A percentile compares a stretch with the other conserved stretches of the same genome.
These are phyloP conservation scores for Lasiosphaeriaceae sp. DNA, from an alignment of 495 filamentous ascomycete species.

Conservation along the genomic window DNA sequence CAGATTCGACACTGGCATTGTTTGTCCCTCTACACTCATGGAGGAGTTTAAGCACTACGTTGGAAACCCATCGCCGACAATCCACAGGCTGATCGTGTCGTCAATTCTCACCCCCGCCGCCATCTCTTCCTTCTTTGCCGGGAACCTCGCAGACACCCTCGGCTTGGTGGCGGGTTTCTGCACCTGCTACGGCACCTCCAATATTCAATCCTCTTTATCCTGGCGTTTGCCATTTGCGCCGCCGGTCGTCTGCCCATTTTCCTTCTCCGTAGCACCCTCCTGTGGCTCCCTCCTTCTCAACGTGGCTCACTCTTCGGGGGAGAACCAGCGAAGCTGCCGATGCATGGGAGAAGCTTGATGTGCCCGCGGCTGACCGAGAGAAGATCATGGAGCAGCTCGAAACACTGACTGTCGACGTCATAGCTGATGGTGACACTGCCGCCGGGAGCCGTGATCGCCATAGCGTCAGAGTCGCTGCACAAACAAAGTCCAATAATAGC, in stretches of 20 bases:
- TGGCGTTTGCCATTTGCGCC: slow-evolving; percentile 57
- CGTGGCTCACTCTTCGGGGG: slow-evolving; percentile 39
- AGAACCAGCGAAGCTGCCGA: slow-evolving; percentile 17
- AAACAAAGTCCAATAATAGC: background rate
- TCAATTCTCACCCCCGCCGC: slow-evolving; percentile 61
- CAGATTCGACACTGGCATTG: slow-evolving; percentile 59
- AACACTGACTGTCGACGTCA: background rate
- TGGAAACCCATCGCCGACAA: slow-evolving; percentile 50
- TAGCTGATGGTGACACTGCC: too few species aligned
- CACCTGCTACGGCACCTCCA: slow-evolving; percentile 55
- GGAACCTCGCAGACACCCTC: slow-evolving; percentile 55
- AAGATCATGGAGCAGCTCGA: slow-evolving; percentile 23
- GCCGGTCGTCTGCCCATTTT: slow-evolving; percentile 38
- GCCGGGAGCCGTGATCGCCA: background rate
- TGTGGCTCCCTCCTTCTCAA: slow-evolving; percentile 39
- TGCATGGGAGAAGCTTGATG: slow-evolving; percentile 20
- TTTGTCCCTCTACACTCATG: slow-evolving; percentile 64
- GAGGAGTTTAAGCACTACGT: slow-evolving; percentile 48
- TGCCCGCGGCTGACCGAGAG: slow-evolving; percentile 23
- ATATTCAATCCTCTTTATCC: slow-evolving; percentile 49
- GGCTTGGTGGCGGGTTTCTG: slow-evolving; percentile 58
- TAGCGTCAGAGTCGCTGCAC: background rate
- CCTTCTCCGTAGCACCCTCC: slow-evolving; percentile 32
- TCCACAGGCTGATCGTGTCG: slow-evolving; percentile 64
- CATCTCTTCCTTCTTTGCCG: slow-evolving; percentile 59